Evolutionary conservation across 768 basidiomycete species (phyloP), one percentile per base, ranked within the genome.

Genomic region (Galerina marginata): DNA sequence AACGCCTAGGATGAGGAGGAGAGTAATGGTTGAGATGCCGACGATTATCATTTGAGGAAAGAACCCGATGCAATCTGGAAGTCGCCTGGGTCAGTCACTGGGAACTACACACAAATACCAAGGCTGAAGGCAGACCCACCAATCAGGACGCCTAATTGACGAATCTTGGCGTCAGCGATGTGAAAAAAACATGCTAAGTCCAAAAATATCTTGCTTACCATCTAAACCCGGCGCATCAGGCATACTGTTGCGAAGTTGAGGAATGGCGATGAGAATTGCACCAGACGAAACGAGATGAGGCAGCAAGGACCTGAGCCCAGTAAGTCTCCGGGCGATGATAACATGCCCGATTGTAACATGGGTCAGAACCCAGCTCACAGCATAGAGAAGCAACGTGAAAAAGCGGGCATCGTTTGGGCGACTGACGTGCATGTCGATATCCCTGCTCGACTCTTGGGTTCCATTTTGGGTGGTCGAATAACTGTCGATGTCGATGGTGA

Each of bases 41-140:
- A 75, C 69, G 29, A 82, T 69, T 25, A 84, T 72, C 81, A 86
- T 85, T 67, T 87, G 85, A 5, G 85, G 83, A 66, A 87, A 86
- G 68, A 80, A 84, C 2, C 84, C 86, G 48, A 87, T 84, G 46
- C 73, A 73, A 64, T 86, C 83, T 85, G 56, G 23, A 49, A 50
- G 42, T 6, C 11, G 26, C 33, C 25, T 15, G 42, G 9, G 15
- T 60, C 29, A 61, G 49, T 25, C 1, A 14, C 44, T 9, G 45
- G 42, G 42, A 42, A 58, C 33, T 20, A 43, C 26, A 33, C 33
- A 40, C 15, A 23, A 46, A 37, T 26, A 4, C 11, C n/a, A 15
- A 37, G 29, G 29, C 25, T 25, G 14, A 15, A 33, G 38, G 26
- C 6, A 44, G 26, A 64, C 74, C 51, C 69, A 83, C 83, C 83